Base-by-base conservation (phyloP, 192 early-diverging fungal species). In the Coemansia sp. region DNA sequence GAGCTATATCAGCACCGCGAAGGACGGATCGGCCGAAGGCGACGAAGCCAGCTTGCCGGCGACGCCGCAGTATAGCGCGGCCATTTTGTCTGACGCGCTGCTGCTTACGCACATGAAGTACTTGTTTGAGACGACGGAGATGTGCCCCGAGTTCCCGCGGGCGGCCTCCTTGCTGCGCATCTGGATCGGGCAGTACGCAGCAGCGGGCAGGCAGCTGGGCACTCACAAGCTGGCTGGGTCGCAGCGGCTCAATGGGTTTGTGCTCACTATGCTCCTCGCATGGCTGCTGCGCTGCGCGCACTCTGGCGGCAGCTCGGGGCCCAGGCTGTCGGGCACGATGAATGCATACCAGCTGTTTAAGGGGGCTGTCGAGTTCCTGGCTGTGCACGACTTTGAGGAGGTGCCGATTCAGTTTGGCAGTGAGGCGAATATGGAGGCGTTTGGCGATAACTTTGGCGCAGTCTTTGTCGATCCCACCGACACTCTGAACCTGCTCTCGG, bases 61-160 rank as follows among this genome's bases (percentile, higher is more conserved):
- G 0, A 99, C 96, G 18, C 93, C 95, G 26, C 91, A 88, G 57
- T 97, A 97, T 85, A 99, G 96, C 75, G 85, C 91, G 2, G 84
- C 89, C 5, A 62, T 99, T 34, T 78, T 94, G 55, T 76, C 83
- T 61, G 97, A 99, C 61, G 89, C 88, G 16, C 68, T 85, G 62
- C 83, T 89, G 45, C 83, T 91, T 10, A 69, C 87, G 20, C 91
- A 94, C 79, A 82, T 96, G 78, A 86, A 88, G 57, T 88, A 87
- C 40, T 74, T 98, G 28, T 89, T 93, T 61, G 85, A 88, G 62
- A 90, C 93, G 20, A 72, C 79, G 40, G 88, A 91, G 58, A 76
- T 68, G 43, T 92, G 90, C 55, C 61, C 86, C 13, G 90, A 87
- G 14, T 94, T 99, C 67, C 77, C 82, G n/a, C 91, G 94, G 36